Evolutionary conservation across 2,329 filamentous ascomycete species (phyloP).

Genomic region (Cryphonectria carpinicola): DNA sequence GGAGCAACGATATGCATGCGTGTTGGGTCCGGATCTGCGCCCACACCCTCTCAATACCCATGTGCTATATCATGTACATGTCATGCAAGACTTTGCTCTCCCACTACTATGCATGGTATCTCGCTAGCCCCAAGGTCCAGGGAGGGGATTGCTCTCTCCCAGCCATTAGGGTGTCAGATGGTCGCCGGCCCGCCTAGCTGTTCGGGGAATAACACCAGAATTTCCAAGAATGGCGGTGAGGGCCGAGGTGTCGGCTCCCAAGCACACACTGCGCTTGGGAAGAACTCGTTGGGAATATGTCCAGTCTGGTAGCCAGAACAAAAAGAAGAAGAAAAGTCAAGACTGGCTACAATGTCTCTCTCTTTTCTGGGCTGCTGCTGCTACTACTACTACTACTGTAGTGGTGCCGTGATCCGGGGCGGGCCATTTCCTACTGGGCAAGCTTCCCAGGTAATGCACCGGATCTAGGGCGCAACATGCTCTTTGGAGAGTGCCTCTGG

Average conservation of each 20-base stretch:
- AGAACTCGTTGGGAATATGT: neutral
- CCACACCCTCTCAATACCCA: neutral
- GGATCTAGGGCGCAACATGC: neutral
- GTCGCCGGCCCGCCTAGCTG: neutral
- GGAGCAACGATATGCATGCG: neutral
- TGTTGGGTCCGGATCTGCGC: neutral
- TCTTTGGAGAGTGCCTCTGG: neutral
- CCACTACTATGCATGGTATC: neutral
- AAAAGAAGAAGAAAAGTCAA: too few species aligned
- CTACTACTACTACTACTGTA: neutral
- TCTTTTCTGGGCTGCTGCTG: neutral
- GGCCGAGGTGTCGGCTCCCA: neutral
- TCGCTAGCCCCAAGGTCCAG: neutral
- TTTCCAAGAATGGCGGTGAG: conserved; percentile 8
- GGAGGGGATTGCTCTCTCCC: neutral
- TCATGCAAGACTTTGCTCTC: neutral
- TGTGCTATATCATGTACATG: neutral
- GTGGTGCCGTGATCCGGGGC: neutral
- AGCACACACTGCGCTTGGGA: neutral
- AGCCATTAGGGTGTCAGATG: neutral
- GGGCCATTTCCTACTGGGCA: neutral
- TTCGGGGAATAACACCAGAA: neutral
- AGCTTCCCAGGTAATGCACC: neutral
- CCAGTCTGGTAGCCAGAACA: neutral
- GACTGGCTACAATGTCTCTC: neutral